Evolutionary conservation across 768 basidiomycete genomes (phyloP).

Genomic region (Daedaleopsis sinensis): DNA sequence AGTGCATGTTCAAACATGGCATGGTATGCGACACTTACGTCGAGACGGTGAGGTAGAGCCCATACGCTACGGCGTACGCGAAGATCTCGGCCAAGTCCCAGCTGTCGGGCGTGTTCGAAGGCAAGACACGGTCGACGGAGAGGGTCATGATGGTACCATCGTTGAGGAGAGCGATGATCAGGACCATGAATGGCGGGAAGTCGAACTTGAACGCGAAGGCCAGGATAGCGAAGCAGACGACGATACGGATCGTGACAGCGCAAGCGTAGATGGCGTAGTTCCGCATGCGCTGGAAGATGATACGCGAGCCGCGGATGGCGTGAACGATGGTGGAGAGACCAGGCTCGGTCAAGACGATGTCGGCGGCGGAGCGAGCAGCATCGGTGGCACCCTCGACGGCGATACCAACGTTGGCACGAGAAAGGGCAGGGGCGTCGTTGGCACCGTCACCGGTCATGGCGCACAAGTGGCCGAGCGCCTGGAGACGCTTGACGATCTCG

Average conservation of each 20-base stretch:
- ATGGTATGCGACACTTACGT: slow-evolving; percentile 61
- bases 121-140: slow-evolving; percentile 93
- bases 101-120: slow-evolving; percentile 88
- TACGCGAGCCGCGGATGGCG: slow-evolving; percentile 96
- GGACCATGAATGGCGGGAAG: slow-evolving; percentile 99
- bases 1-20: slow-evolving; percentile 7
- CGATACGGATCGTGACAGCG: slow-evolving; percentile 97
- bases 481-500: slow-evolving; percentile 98
- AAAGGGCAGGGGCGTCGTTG: slow-evolving; percentile 96
- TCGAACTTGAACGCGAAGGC: slow-evolving; percentile 96
- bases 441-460: slow-evolving; percentile 99
- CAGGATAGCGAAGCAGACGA: slow-evolving; percentile 94
- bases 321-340: slow-evolving; percentile 99
- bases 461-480: slow-evolving; percentile 92
- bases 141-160: slow-evolving; percentile 99
- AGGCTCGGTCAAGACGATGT: slow-evolving; percentile 97
- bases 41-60: slow-evolving; percentile 88
- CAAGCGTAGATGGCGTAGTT: slow-evolving; percentile 99
- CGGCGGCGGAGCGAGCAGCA: slow-evolving; percentile 97
- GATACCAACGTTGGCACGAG: slow-evolving; percentile 99
- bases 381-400: slow-evolving; percentile 99
- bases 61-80: slow-evolving; percentile 93
- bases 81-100: slow-evolving; percentile 99
- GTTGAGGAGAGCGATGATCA: slow-evolving; percentile 95
- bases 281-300: slow-evolving; percentile 99